Percentiles rank a stretch among this genome's conserved stretches.
These are phyloP conservation scores for Leishmania turanica DNA, from an alignment of 208 protist genomes.

Conservation along the genomic window DNA sequence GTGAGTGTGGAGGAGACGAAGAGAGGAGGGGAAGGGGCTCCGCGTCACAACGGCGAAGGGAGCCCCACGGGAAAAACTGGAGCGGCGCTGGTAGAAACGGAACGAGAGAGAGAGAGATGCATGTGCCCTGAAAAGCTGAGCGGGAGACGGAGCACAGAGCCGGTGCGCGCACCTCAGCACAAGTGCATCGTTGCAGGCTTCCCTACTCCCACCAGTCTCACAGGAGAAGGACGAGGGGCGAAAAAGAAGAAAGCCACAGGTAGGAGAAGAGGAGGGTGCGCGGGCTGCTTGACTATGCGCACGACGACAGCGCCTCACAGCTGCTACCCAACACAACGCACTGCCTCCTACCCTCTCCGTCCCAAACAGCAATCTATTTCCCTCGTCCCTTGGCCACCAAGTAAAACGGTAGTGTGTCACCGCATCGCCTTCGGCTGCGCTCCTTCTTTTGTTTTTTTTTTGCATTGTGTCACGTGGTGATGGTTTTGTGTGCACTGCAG, in stretches of 20 bases:
- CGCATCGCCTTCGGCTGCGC: neutral
- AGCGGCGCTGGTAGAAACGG: neutral
- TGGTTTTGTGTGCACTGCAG: neutral
- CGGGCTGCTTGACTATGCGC: neutral
- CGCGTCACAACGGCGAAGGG: neutral
- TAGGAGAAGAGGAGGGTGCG: neutral
- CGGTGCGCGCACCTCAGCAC: neutral
- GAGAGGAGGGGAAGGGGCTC: neutral
- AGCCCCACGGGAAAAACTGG: neutral
- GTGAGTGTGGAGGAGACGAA: neutral
- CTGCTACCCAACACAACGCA: neutral
- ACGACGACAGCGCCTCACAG: neutral
- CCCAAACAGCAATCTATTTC: neutral
- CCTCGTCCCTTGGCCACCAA: neutral
- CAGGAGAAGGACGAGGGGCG: neutral
- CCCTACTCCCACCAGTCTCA: too few species aligned
- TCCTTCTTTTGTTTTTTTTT: neutral
- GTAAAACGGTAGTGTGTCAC: neutral
- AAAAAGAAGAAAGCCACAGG: neutral
- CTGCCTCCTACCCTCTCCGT: neutral
- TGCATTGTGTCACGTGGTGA: neutral
- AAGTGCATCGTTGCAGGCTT: neutral
- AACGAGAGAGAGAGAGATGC: neutral
- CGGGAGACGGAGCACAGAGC: neutral
- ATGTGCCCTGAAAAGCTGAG: neutral